phyloP scores from a whole-genome alignment of 164 flowering plant genomes.

The Dillenia suffruticosa region DNA sequence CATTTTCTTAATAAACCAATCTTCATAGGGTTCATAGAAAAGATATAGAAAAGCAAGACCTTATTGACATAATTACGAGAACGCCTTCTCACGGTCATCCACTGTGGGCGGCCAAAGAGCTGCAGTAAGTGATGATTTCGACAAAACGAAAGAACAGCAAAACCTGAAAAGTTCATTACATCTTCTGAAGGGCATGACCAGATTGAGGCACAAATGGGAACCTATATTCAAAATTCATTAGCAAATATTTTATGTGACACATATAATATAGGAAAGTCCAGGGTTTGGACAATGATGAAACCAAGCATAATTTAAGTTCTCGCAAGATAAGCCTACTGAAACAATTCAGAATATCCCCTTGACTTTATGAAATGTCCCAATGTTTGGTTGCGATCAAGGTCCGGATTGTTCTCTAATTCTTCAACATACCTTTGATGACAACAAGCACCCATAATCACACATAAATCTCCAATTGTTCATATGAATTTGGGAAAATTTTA shows the following conservation, averaged over 20 bases:
- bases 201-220: constrained; percentile 85
- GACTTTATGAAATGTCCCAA: constrained; percentile 71
- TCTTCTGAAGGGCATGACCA: constrained; percentile 90
- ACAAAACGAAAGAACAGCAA: constrained; percentile 83
- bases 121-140: constrained; percentile 80
- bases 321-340: constrained; percentile 87
- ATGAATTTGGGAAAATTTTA: no score
- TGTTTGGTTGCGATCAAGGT: constrained; percentile 72
- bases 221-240: constrained; percentile 32
- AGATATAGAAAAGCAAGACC: constrained; percentile 28
- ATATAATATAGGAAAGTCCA: not conserved
- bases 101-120: constrained; percentile 91
- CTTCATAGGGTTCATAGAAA: not conserved
- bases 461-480: no score
- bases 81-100: constrained; percentile 78
- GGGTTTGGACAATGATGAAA: not conserved
- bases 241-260: not conserved
- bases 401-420: constrained; percentile 68
- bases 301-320: constrained; percentile 15
- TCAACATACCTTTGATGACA: constrained; percentile 62
- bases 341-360: constrained; percentile 76
- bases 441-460: no score
- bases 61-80: constrained; percentile 67
- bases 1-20: no score
- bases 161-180: constrained; percentile 77